Evolutionary conservation across 148 eudicot species (phyloP).

Genomic region (Persicaria maculosa): DNA sequence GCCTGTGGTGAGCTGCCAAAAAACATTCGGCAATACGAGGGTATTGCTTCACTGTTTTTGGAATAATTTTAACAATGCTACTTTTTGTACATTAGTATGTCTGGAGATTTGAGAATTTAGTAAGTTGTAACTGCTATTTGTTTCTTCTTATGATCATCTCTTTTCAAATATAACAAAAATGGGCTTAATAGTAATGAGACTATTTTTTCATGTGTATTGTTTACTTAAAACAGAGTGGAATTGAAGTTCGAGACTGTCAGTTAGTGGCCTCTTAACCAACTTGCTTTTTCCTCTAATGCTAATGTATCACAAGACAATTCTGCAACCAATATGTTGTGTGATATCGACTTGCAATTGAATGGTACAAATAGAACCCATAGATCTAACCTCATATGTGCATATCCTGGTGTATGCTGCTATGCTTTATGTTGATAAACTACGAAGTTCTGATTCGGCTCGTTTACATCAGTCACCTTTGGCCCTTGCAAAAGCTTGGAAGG

Average conservation of each 20-base stretch:
- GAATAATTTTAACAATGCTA: no score
- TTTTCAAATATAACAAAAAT: neutral
- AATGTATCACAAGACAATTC: conserved; percentile 19
- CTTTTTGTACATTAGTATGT: no score
- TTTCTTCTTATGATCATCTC: conserved; percentile 1
- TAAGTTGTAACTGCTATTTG: no score
- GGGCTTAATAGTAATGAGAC: neutral
- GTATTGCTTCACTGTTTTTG: no score
- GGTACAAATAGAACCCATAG: conserved; percentile 25
- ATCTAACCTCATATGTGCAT: conserved; percentile 61
- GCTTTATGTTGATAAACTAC: conserved; percentile 70
- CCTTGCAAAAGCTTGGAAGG: conserved; percentile 91
- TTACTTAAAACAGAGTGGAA: conserved; percentile 63
- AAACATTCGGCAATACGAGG: no score
- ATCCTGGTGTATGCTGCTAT: conserved; percentile 79
- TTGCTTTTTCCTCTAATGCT: conserved; percentile 30
- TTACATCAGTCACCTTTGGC: conserved; percentile 86
- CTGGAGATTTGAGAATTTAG: no score
- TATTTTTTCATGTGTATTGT: conserved; percentile 38
- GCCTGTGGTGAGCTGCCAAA: no score
- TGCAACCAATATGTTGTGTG: conserved; percentile 13
- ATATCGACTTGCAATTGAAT: conserved; percentile 14
- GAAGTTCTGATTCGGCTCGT: conserved; percentile 51
- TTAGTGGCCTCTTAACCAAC: conserved; percentile 62
- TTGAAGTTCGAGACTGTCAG: conserved; percentile 68